These are phyloP conservation scores for Yamadazyma songkhlaensis DNA, from an alignment of 1,139 yeast genomes.

Conservation along the genomic window DNA sequence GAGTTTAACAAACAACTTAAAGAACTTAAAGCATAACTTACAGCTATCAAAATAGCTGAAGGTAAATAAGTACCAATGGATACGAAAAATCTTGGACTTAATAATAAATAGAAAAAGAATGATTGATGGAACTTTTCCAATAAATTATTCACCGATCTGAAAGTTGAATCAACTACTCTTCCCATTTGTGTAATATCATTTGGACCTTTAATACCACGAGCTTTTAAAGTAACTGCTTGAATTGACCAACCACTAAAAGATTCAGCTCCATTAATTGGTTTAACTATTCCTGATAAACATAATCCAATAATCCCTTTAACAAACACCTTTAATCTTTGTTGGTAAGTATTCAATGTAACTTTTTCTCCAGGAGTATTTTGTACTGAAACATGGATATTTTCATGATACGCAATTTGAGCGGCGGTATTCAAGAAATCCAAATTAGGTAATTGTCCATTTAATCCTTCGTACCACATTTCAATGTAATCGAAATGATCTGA, in stretches of 20 bases:
- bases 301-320: conserved; percentile 64
- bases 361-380: conserved; percentile 56
- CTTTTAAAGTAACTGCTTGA: conserved; percentile 81
- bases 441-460: conserved; percentile 95
- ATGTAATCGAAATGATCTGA: conserved; percentile 69
- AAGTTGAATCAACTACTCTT: conserved; percentile 79
- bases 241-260: conserved; percentile 96
- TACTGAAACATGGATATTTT: conserved; percentile 65
- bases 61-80: conserved; percentile 95
- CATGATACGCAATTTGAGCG: conserved; percentile 66
- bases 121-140: conserved; percentile 97
- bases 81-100: conserved; percentile 78
- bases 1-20: conserved; percentile 56
- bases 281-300: conserved; percentile 65
- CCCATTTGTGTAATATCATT: conserved; percentile 91
- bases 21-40: conserved; percentile 70
- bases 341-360: conserved; percentile 44
- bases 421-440: conserved; percentile 86
- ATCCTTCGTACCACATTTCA: conserved; percentile 80
- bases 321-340: conserved; percentile 58
- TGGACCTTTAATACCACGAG: conserved; percentile 54
- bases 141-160: conserved; percentile 87
- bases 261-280: conserved; percentile 68
- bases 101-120: conserved; percentile 83
- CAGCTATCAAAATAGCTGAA: conserved; percentile 71